These are phyloP conservation scores for Aquilaria malaccensis DNA, from an alignment of 345 rosid genomes.

Conservation along the genomic window DNA sequence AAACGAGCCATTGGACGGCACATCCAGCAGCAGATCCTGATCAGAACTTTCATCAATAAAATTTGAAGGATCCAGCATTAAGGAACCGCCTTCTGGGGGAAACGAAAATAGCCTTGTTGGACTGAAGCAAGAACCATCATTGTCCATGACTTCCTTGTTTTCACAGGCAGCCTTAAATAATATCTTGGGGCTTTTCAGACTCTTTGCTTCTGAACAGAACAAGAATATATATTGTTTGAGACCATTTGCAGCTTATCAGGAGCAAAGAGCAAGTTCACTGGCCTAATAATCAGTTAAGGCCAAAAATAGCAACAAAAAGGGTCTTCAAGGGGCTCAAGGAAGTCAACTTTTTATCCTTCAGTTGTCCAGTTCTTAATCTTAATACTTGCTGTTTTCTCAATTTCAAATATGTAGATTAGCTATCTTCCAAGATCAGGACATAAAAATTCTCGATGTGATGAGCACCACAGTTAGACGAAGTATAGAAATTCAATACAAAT, in stretches of 20 bases:
- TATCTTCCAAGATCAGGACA: no score
- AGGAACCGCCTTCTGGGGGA: constrained; percentile 51
- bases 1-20: constrained; percentile 70
- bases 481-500: no score
- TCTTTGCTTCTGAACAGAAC: constrained; percentile 41
- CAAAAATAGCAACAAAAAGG: no score
- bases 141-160: constrained; percentile 47
- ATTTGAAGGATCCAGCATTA: constrained; percentile 39
- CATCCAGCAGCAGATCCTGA: constrained; percentile 70
- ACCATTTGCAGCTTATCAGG: background rate
- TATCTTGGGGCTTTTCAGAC: constrained; percentile 61
- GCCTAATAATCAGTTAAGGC: no score
- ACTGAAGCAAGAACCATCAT: constrained; percentile 53
- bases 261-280: no score
- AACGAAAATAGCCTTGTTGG: constrained; percentile 57
- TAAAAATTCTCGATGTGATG: no score
- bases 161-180: constrained; percentile 35
- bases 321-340: no score
- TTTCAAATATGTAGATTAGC: no score
- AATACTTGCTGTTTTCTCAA: no score
- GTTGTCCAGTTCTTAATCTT: no score
- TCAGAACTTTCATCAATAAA: constrained; percentile 50
- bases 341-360: no score
- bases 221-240: background rate
- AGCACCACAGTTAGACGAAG: no score